phyloP scores from a whole-genome alignment of 768 basidiomycete species.

The Lactifluus echinatus region DNA sequence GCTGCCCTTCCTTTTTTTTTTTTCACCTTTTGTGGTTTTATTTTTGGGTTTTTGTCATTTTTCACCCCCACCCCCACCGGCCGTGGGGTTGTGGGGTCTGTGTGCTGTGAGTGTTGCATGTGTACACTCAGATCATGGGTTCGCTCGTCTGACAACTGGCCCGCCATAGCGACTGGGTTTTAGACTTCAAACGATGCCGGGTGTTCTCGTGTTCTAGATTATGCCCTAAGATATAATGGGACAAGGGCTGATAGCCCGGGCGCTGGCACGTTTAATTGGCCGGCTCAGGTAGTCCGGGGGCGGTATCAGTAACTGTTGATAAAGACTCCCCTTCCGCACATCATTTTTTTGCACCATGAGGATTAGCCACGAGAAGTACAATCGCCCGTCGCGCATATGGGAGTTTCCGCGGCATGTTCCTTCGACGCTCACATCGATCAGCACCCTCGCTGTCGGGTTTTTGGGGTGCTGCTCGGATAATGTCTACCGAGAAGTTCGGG shows the following conservation, averaged over 20 bases:
- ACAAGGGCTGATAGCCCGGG: not conserved
- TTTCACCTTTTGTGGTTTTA: not conserved
- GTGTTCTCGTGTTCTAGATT: too few relatives aligned
- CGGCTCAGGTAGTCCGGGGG: not conserved
- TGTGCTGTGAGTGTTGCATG: too few relatives aligned
- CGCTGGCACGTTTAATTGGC: not conserved
- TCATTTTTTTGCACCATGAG: not conserved
- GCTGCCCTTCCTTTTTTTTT: not conserved
- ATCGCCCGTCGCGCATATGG: not conserved
- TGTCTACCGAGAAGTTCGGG: slow-evolving; percentile 4
- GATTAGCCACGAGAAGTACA: not conserved
- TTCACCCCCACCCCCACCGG: too few relatives aligned
- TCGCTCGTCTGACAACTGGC: too few relatives aligned
- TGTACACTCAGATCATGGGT: not conserved
- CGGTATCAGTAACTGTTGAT: not conserved
- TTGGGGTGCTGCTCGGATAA: slow-evolving; percentile 15
- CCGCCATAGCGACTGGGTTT: not conserved
- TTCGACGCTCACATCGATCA: slow-evolving; percentile 13
- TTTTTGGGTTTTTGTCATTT: not conserved
- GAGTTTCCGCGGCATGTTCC: not conserved
- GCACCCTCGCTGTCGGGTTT: slow-evolving; percentile 14
- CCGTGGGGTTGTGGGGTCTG: too few relatives aligned
- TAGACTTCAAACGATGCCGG: not conserved
- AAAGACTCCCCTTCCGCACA: not conserved
- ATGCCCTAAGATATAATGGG: too few relatives aligned